Evolutionary conservation across 306 rosid genomes (phyloP).

Genomic region (Medicago ruthenica): DNA sequence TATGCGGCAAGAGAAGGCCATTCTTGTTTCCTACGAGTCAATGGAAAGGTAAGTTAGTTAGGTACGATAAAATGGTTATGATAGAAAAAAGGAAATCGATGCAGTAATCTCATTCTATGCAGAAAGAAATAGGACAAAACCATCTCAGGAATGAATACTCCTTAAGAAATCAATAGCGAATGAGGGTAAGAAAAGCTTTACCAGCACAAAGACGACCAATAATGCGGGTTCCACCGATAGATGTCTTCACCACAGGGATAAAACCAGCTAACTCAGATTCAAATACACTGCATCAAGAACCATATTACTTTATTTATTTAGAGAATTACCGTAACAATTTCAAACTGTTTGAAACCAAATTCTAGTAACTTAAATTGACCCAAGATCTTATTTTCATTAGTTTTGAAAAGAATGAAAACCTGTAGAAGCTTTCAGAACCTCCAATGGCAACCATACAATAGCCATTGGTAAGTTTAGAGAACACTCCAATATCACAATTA

Average conservation of each 20-base stretch:
- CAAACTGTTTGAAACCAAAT: conserved; percentile 32
- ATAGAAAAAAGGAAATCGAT: background rate
- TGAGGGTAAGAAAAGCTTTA: conserved; percentile 31
- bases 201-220: conserved; percentile 97
- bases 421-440: conserved; percentile 92
- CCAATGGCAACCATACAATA: conserved; percentile 98
- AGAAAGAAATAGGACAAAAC: background rate
- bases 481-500: conserved; percentile 87
- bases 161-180: background rate
- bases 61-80: conserved; percentile 8
- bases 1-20: conserved; percentile 95
- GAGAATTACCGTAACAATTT: background rate
- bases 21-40: conserved; percentile 80
- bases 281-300: conserved; percentile 56
- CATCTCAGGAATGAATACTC: conserved; percentile 19
- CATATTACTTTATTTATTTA: conserved; percentile 20
- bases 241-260: conserved; percentile 88
- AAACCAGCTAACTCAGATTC: conserved; percentile 81
- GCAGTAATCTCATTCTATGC: background rate
- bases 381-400: conserved; percentile 3
- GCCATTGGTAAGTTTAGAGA: conserved; percentile 93
- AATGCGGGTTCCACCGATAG: conserved; percentile 86
- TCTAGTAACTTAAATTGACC: background rate
- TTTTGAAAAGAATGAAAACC: conserved; percentile 48
- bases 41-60: conserved; percentile 13